Percentiles rank a stretch among this genome's conserved stretches.
Evolutionary conservation across 2,329 filamentous ascomycete genomes (phyloP).

Genomic region (Penicillium decumbens): DNA sequence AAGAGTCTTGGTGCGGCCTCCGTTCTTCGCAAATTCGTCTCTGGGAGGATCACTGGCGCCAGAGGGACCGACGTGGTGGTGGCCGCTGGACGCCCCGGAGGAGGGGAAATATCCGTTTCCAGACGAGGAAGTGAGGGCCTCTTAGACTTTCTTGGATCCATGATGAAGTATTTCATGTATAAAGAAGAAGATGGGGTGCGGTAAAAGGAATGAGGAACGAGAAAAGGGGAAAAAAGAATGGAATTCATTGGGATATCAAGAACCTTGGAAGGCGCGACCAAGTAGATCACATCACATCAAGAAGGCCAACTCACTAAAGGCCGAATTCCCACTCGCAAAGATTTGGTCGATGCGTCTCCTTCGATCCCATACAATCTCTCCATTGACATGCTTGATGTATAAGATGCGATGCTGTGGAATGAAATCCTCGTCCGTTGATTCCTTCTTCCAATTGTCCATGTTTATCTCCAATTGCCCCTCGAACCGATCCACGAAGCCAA

Average conservation of each 20-base stretch:
- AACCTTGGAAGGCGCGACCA: constrained; percentile 5
- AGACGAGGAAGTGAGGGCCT: constrained; percentile 19
- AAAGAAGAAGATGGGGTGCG: background rate
- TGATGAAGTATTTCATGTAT: background rate
- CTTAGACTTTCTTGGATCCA: constrained; percentile 12
- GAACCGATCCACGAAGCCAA: constrained; percentile 54
- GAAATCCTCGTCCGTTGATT: constrained; percentile 53
- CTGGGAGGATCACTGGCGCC: constrained; percentile 10
- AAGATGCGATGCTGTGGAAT: constrained; percentile 53
- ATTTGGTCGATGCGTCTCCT: constrained; percentile 45
- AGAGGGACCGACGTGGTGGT: constrained; percentile 3
- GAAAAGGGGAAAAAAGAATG: background rate
- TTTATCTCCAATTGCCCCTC: constrained; percentile 46
- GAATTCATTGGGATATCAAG: background rate
- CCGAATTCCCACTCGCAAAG: constrained; percentile 44
- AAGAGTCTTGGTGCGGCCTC: constrained; percentile 22
- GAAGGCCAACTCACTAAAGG: constrained; percentile 28
- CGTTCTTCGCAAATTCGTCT: constrained; percentile 18
- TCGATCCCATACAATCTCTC: constrained; percentile 50
- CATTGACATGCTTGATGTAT: constrained; percentile 43
- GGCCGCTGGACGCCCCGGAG: background rate
- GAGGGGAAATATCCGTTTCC: constrained; percentile 9
- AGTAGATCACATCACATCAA: constrained; percentile 15
- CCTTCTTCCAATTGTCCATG: constrained; percentile 50
- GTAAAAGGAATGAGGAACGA: background rate